Evolutionary conservation across 768 basidiomycete species (phyloP).

Genomic region (Tulasnella sp.): DNA sequence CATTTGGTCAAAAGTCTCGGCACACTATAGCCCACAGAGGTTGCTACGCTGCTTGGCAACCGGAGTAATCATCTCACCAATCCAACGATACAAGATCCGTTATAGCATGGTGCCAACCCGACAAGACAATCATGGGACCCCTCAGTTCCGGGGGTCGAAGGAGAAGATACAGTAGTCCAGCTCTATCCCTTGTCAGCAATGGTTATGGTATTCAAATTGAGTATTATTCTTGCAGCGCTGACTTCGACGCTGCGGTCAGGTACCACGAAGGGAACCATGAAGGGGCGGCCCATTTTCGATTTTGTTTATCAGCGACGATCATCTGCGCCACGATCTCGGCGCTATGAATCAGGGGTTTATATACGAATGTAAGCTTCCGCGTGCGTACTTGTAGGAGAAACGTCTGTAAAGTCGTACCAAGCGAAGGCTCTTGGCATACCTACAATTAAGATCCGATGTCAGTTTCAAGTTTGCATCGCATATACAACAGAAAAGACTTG

Average conservation of each 20-base stretch:
- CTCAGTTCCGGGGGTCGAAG: too few relatives aligned
- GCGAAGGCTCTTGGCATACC: conserved; percentile 56
- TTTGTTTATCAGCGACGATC: conserved; percentile 39
- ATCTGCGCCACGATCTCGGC: conserved; percentile 53
- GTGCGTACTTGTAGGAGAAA: background rate
- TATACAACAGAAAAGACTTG: conserved; percentile 23
- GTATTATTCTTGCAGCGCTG: too few relatives aligned
- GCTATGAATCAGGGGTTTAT: conserved; percentile 30
- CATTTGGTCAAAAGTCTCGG: conserved; percentile 22
- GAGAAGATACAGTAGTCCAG: too few relatives aligned
- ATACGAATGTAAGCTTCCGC: background rate
- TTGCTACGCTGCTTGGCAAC: conserved; percentile 21
- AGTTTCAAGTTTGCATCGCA: background rate
- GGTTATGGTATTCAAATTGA: too few relatives aligned
- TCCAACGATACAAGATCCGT: conserved; percentile 22
- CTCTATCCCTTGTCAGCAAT: too few relatives aligned
- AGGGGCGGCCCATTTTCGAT: conserved; percentile 39
- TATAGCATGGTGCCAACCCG: conserved; percentile 19
- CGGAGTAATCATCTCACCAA: conserved; percentile 22
- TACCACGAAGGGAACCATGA: conserved; percentile 46
- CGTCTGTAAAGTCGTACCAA: conserved; percentile 36
- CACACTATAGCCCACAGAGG: conserved; percentile 22
- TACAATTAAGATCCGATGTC: background rate
- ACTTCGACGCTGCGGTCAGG: background rate
- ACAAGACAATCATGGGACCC: too few relatives aligned